Conservation (phyloP, 192 early-diverging fungal species). For the Oehlia diaphana region DNA sequence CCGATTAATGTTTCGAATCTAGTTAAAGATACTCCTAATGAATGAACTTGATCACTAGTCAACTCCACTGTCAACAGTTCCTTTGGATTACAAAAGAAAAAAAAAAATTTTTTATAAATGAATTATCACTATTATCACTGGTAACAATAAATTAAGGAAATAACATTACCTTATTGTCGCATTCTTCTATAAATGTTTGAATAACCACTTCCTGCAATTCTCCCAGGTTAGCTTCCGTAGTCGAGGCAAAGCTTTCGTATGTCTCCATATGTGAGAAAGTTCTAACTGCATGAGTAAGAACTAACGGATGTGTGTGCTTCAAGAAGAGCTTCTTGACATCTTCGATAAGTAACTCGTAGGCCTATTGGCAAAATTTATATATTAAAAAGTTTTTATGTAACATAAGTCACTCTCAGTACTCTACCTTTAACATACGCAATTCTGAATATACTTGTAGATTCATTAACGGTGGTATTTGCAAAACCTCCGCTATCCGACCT, state of each 20-base stretch:
- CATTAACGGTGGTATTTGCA: conserved; percentile 46
- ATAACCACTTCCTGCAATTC: conserved; percentile 37
- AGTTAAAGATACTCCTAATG: conserved; percentile 31
- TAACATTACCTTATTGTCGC: conserved; percentile 30
- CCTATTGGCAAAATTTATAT: conserved; percentile 22
- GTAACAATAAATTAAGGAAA: not conserved
- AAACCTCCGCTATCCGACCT: conserved; percentile 39
- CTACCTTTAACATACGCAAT: conserved; percentile 45
- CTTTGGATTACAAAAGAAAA: conserved; percentile 9
- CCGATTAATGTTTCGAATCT: conserved; percentile 34
- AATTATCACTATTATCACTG: not conserved
- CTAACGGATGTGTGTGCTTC: conserved; percentile 38
- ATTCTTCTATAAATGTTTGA: conserved; percentile 33
- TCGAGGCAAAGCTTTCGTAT: conserved; percentile 35
- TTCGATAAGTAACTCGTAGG: conserved; percentile 49
- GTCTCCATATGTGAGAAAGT: conserved; percentile 43
- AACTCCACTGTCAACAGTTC: conserved; percentile 31
- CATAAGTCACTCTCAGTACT: too few relatives aligned
- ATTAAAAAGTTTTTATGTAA: too few relatives aligned
- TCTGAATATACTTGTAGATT: conserved; percentile 50
- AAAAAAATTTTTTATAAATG: not conserved
- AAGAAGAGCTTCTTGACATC: conserved; percentile 47
- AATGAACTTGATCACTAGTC: conserved; percentile 27
- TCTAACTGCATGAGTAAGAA: conserved; percentile 43
- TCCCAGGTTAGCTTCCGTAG: conserved; percentile 43